Percentiles rank a stretch among this genome's conserved stretches.
Evolutionary conservation across 179 eudicot genomes (phyloP).

Genomic region (Carnegiea gigantea): DNA sequence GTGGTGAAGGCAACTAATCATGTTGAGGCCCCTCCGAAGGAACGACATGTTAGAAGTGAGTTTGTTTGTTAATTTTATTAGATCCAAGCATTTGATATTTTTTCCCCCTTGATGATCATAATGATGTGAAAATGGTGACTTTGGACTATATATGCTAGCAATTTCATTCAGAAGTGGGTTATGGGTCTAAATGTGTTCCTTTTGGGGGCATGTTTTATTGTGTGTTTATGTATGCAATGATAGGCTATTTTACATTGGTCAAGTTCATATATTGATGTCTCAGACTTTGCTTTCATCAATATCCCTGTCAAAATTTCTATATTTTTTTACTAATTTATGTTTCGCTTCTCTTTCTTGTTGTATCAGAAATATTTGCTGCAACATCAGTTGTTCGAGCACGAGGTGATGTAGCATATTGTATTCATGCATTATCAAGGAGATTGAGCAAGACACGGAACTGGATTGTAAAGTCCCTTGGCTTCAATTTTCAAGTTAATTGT

Average conservation of each 20-base stretch:
- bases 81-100: neutral
- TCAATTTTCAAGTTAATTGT: neutral
- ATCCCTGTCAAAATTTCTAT: neutral
- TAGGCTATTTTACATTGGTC: too few relatives aligned
- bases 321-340: neutral
- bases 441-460: constrained; percentile 76
- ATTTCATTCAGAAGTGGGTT: neutral
- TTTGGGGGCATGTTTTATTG: neutral
- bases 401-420: constrained; percentile 86
- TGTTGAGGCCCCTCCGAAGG: constrained; percentile 83
- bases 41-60: constrained; percentile 86
- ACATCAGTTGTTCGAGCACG: constrained; percentile 65
- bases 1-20: constrained; percentile 96
- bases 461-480: constrained; percentile 52
- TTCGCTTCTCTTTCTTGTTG: neutral
- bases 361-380: constrained; percentile 63
- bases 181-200: neutral
- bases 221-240: neutral
- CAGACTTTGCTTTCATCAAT: neutral
- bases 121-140: neutral
- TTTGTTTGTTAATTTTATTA: neutral
- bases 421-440: constrained; percentile 85
- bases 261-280: neutral
- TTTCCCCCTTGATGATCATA: neutral
- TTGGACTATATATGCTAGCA: constrained; percentile 1